A percentile compares a stretch with the other conserved stretches of the same genome.
Evolutionary conservation across 1,284 basidiomycete genomes (phyloP).

Genomic region (Coniferiporia weirii): DNA sequence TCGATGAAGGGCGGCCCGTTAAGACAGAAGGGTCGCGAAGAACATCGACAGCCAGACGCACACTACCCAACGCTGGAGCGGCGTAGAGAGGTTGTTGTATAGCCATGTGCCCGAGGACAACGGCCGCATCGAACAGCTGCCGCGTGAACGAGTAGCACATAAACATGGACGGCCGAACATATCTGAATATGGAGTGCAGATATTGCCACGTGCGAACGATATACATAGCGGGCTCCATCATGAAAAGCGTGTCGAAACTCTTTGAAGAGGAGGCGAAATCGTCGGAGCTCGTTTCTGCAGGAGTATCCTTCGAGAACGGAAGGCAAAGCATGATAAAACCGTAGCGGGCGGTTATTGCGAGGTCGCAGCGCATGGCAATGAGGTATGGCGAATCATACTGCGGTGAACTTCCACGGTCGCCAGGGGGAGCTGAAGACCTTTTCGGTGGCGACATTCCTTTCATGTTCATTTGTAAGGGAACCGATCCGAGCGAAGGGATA

Average conservation of each 20-base stretch:
- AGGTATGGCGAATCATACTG: conserved; percentile 26
- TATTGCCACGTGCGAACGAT: conserved; percentile 9
- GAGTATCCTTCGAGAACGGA: conserved; percentile 55
- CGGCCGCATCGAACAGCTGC: conserved; percentile 55
- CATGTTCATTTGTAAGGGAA: conserved; percentile 27
- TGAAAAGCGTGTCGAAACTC: conserved; percentile 5
- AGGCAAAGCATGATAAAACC: conserved; percentile 59
- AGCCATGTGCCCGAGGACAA: conserved; percentile 55
- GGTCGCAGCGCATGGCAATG: conserved; percentile 49
- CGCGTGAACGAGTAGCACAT: conserved; percentile 57
- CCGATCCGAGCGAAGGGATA: conserved; percentile 30
- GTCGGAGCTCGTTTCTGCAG: conserved; percentile 24
- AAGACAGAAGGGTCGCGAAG: conserved; percentile 34
- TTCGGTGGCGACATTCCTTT: conserved; percentile 21
- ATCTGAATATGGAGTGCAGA: conserved; percentile 18
- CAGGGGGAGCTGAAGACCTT: conserved; percentile 17
- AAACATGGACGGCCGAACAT: conserved; percentile 39
- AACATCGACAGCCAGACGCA: conserved; percentile 45
- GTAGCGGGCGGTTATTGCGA: conserved; percentile 53
- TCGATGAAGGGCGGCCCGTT: conserved; percentile 24
- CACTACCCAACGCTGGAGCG: conserved; percentile 43
- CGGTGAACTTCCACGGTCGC: conserved; percentile 10
- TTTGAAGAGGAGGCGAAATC: conserved; percentile 26
- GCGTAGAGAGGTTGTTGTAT: conserved; percentile 49
- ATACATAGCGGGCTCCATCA: conserved; percentile 11